These are phyloP conservation scores for Neospora caninum DNA, from an alignment of 169 alveolate genomes.

Conservation along the genomic window DNA sequence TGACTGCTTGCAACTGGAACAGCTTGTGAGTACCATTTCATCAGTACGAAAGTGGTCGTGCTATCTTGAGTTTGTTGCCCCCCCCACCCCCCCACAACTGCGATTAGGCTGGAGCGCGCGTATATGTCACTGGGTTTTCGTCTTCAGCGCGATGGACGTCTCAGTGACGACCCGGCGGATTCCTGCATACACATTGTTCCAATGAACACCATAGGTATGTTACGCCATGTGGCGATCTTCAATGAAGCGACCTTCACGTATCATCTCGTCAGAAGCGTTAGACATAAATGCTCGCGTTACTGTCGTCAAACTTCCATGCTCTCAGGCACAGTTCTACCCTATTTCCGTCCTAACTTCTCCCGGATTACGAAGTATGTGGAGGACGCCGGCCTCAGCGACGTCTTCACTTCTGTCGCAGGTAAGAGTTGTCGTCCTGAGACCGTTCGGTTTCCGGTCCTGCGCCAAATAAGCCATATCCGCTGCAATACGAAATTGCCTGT, in stretches of 20 bases:
- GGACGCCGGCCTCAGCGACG: background rate
- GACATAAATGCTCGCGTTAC: background rate
- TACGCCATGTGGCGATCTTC: background rate
- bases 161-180: background rate
- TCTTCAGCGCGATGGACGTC: background rate
- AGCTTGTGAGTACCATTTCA: background rate
- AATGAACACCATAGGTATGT: conserved; percentile 18
- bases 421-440: background rate
- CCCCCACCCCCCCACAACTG: too few species aligned
- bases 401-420: conserved; percentile 15
- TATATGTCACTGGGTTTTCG: background rate
- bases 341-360: conserved; percentile 35
- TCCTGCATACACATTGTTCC: conserved; percentile 3
- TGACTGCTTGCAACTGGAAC: conserved; percentile 4
- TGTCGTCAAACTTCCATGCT: background rate
- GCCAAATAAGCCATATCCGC: background rate
- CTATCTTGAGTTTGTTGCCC: background rate
- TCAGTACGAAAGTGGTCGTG: background rate
- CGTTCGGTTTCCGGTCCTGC: background rate
- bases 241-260: background rate
- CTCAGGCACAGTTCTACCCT: conserved; percentile 36
- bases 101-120: background rate
- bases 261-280: background rate
- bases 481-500: background rate
- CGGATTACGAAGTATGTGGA: background rate